Conservation (phyloP, 441 rosid species). For the Arabidopsis lyrata region DNA sequence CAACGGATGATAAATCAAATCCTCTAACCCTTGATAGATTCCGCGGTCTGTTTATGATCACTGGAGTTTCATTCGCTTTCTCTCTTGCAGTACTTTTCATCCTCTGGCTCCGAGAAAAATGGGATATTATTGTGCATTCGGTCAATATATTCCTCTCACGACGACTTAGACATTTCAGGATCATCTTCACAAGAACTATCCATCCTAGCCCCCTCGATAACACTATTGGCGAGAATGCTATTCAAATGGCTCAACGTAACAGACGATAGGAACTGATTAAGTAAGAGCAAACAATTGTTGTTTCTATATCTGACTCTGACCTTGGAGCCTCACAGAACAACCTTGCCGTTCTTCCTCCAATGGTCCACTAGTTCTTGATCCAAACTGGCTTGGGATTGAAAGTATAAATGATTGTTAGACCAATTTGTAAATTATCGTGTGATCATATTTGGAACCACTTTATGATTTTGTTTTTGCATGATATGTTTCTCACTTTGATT, state of each 20-base stretch:
- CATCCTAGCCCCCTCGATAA: constrained; percentile 31
- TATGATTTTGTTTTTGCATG: too few species aligned
- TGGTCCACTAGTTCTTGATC: not conserved
- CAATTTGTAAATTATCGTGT: not conserved
- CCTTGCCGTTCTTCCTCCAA: not conserved
- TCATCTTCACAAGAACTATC: constrained; percentile 28
- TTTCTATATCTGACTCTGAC: not conserved
- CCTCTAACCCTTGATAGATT: constrained; percentile 44
- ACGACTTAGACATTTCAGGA: not conserved
- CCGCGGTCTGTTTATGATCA: constrained; percentile 51
- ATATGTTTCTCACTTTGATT: too few species aligned
- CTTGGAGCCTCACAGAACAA: not conserved
- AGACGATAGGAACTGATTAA: not conserved
- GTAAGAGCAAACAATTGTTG: not conserved
- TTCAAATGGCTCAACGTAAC: constrained; percentile 33
- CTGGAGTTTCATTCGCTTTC: constrained; percentile 40
- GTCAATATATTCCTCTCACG: not conserved
- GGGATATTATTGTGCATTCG: not conserved
- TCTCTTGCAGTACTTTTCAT: constrained; percentile 31
- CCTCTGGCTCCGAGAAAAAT: constrained; percentile 18
- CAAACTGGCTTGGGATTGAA: too few species aligned
- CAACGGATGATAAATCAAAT: constrained; percentile 35
- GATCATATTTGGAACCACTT: not conserved
- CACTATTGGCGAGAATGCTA: not conserved
- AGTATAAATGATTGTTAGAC: not conserved